Evolutionary conservation across 169 alveolate genomes (phyloP), one percentile per base, ranked within the genome.

Genomic region (Toxoplasma gondii): DNA sequence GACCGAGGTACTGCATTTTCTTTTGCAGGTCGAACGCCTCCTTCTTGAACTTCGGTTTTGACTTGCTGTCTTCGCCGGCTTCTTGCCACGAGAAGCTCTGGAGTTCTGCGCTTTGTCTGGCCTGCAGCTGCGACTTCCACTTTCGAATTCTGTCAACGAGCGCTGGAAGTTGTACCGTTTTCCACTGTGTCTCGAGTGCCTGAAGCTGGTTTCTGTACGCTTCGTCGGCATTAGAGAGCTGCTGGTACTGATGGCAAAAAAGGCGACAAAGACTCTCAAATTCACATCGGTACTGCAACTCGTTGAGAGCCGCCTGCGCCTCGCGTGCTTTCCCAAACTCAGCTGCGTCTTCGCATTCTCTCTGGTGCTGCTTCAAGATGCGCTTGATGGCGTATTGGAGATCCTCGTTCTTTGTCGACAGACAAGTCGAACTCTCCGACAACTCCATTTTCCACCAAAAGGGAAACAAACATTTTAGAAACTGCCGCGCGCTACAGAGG

Each of bases 11-110:
- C 29, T 41, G 90, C 67, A 82, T 43, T 31, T 44, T 82, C 67
- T 82, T 82, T 49, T 82, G 90, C 64, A 82, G 41, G 39, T 82
- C 90, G 64, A 82, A 82, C 19, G 90, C 90, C 64, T 82, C 90
- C 64, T 44, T 82, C 64, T 31, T 39, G 38, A 82, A 82, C 12
- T 36, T 38, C 24, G 90, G 90, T 39, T 43, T 82, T 22, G 67
- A 29, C 67, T 41, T 43, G 69, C 41, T 82, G 69, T 82, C 90
- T 43, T 82, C 90, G 12, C 36, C 88, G 27, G 90, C 41, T 44
- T 43, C 64, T 38, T 43, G 54, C 41, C 44, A 29, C 10, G 67
- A 9, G 67, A 82, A 9, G 38, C 31, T 82, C 38, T 22, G 41
- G 36, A 22, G 90, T 31, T 82, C 90, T 17, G 54, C 90, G n/a